Conservation (phyloP, 1,284 basidiomycete species). For the Gomphus sp. region DNA sequence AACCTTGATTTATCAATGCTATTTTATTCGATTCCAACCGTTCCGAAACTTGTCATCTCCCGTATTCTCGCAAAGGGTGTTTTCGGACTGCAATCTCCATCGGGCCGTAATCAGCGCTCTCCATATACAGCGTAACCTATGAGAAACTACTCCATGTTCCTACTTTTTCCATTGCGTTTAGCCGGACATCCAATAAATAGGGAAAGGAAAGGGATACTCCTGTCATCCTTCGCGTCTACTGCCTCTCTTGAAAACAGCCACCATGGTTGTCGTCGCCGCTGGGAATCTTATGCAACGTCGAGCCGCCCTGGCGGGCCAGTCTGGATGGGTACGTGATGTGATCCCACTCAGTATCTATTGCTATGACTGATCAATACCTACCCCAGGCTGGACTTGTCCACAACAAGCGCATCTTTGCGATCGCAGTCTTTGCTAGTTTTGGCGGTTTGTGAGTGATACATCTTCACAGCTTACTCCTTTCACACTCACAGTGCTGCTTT, state of each 20-base stretch:
- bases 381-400: conserved; percentile 49
- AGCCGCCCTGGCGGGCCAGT: conserved; percentile 47
- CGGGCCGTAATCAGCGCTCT: neutral
- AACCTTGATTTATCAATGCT: too few species aligned
- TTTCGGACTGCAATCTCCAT: neutral
- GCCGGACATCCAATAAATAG: neutral
- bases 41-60: neutral
- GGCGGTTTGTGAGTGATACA: conserved; percentile 53
- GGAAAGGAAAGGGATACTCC: neutral
- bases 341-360: neutral
- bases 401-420: conserved; percentile 50
- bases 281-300: conserved; percentile 34
- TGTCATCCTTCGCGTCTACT: neutral
- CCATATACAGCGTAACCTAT: neutral
- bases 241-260: neutral
- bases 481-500: neutral
- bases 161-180: neutral
- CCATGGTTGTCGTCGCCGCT: neutral
- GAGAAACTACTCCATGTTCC: neutral
- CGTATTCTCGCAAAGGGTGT: neutral
- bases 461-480: neutral
- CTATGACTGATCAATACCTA: neutral
- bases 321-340: conserved; percentile 51
- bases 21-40: neutral
- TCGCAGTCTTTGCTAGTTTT: conserved; percentile 63